These are phyloP conservation scores for Pseudomicrostroma phylloplanum DNA, from an alignment of 1,284 basidiomycete genomes.

Conservation along the genomic window DNA sequence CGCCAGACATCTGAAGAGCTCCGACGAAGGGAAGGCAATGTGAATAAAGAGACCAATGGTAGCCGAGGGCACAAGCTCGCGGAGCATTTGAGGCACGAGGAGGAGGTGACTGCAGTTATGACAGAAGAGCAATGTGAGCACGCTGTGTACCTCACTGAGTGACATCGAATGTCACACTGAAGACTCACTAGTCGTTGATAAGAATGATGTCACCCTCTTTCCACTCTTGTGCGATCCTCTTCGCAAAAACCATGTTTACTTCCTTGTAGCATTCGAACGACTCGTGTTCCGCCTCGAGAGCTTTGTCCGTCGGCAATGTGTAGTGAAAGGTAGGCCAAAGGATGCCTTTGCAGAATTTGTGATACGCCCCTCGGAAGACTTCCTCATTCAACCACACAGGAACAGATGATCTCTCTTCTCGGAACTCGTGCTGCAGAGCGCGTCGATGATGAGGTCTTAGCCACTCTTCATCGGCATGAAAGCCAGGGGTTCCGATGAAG, in stretches of 20 bases:
- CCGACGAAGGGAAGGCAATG: constrained; percentile 77
- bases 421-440: constrained; percentile 62
- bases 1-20: constrained; percentile 77
- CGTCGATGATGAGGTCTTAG: constrained; percentile 49
- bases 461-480: constrained; percentile 36
- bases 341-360: constrained; percentile 82
- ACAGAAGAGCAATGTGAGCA: constrained; percentile 35
- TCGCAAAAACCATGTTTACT: constrained; percentile 76
- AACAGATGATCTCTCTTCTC: constrained; percentile 58
- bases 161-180: no score
- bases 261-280: constrained; percentile 71
- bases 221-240: constrained; percentile 66
- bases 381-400: constrained; percentile 68
- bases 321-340: constrained; percentile 84
- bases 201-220: constrained; percentile 71
- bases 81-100: constrained; percentile 70
- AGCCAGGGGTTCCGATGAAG: constrained; percentile 44
- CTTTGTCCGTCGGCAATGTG: constrained; percentile 74
- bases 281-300: constrained; percentile 67
- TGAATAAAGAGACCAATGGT: constrained; percentile 83
- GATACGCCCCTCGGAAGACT: constrained; percentile 67
- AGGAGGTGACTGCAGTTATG: constrained; percentile 62
- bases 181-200: constrained; percentile 44
- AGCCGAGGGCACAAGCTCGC: constrained; percentile 60
- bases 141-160: neutral